Evolutionary conservation across 257 asterid genomes (phyloP).

Genomic region (Lycium ferocissimum): DNA sequence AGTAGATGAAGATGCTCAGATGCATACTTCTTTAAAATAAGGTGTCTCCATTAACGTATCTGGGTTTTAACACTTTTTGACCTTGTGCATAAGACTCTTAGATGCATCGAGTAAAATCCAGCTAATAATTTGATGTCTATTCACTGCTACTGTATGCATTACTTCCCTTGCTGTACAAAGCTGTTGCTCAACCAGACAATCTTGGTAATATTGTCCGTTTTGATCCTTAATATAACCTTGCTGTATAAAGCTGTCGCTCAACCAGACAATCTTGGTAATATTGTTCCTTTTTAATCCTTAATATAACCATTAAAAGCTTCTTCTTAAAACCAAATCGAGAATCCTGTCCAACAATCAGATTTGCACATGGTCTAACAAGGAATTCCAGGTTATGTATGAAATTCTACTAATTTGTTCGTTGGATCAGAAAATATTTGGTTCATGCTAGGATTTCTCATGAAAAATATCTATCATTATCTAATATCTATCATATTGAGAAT

Average conservation of each 20-base stretch:
- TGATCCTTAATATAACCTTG: neutral
- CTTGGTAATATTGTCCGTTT: slow-evolving; percentile 11
- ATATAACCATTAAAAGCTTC: neutral
- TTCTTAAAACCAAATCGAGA: neutral
- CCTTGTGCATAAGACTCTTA: slow-evolving; percentile 7
- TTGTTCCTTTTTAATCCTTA: neutral
- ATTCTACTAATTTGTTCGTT: neutral
- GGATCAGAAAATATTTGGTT: neutral
- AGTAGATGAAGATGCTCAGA: slow-evolving; percentile 15
- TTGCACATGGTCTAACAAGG: neutral
- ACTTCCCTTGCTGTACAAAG: neutral
- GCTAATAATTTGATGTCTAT: neutral
- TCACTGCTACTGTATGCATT: neutral
- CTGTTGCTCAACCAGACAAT: neutral
- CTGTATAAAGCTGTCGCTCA: neutral
- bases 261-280: slow-evolving; percentile 6
- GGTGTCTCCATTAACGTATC: neutral
- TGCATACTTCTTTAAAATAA: slow-evolving; percentile 6
- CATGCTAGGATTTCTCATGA: neutral
- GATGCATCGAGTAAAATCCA: neutral
- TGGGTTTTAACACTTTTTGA: neutral
- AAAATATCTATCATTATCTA: neutral
- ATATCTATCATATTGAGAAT: neutral
- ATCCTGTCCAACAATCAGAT: neutral
- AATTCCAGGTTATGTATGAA: neutral